These are phyloP conservation scores for Phytophthora colocasiae DNA, from an alignment of 352 stramenopile genomes.

Conservation along the genomic window DNA sequence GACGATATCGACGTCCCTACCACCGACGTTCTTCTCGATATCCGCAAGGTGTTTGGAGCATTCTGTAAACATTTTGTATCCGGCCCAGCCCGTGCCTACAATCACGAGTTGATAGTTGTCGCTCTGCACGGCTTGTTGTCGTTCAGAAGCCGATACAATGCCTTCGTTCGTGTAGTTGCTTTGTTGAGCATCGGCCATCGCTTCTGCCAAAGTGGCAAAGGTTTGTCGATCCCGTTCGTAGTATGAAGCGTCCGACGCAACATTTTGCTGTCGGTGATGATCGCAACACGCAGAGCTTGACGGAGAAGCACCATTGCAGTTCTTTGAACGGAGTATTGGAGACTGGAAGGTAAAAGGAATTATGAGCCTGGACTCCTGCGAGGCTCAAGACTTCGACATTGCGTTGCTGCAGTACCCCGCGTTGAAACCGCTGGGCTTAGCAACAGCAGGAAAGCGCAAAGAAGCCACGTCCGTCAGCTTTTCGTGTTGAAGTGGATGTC, in stretches of 20 bases:
- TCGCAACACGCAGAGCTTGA: slow-evolving; percentile 23
- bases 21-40: slow-evolving; percentile 62
- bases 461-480: slow-evolving; percentile 24
- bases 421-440: slow-evolving; percentile 18
- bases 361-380: slow-evolving; percentile 15
- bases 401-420: slow-evolving; percentile 6
- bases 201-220: slow-evolving; percentile 33
- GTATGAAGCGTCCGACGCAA: slow-evolving; percentile 24
- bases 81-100: slow-evolving; percentile 78
- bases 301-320: slow-evolving; percentile 22
- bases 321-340: not conserved
- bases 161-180: slow-evolving; percentile 29
- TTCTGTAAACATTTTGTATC: slow-evolving; percentile 74
- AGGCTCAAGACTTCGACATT: slow-evolving; percentile 12
- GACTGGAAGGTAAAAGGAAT: slow-evolving; percentile 22
- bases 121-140: slow-evolving; percentile 22
- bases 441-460: slow-evolving; percentile 16
- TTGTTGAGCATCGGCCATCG: slow-evolving; percentile 31
- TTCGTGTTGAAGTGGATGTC: slow-evolving; percentile 23
- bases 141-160: not conserved
- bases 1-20: slow-evolving; percentile 65
- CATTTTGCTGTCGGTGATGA: slow-evolving; percentile 21
- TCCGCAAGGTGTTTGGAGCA: slow-evolving; percentile 74
- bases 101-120: slow-evolving; percentile 82
- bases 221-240: slow-evolving; percentile 17